A percentile compares a stretch with the other conserved stretches of the same genome.
phyloP scores from a whole-genome alignment of 257 asterid genomes.

The Ilex asprella region DNA sequence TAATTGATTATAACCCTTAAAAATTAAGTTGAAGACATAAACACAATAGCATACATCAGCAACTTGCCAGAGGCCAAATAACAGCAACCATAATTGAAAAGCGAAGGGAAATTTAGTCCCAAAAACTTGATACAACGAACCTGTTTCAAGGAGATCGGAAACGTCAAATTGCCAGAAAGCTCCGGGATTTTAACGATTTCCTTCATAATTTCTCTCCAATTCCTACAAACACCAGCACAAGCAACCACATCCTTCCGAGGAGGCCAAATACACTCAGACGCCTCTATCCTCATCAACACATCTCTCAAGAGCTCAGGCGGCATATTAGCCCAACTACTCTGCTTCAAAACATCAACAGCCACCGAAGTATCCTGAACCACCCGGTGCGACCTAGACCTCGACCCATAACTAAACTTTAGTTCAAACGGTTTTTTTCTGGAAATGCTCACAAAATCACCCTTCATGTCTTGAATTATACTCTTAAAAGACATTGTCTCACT shows the following conservation, averaged over 20 bases:
- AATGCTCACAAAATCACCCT: slow-evolving; percentile 50
- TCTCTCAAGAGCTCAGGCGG: slow-evolving; percentile 94
- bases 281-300: slow-evolving; percentile 72
- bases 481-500: slow-evolving; percentile 30
- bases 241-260: slow-evolving; percentile 70
- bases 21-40: background rate
- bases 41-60: background rate
- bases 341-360: slow-evolving; percentile 69
- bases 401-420: slow-evolving; percentile 31
- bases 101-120: background rate
- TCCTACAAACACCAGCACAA: slow-evolving; percentile 95
- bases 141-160: slow-evolving; percentile 95
- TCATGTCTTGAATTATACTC: slow-evolving; percentile 52
- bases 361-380: slow-evolving; percentile 39
- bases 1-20: background rate
- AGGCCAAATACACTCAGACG: slow-evolving; percentile 69
- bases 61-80: background rate
- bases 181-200: slow-evolving; percentile 65
- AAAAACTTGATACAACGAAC: slow-evolving; percentile 21
- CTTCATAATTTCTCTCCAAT: slow-evolving; percentile 89
- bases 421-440: slow-evolving; percentile 35
- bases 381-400: slow-evolving; percentile 50
- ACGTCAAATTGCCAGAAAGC: slow-evolving; percentile 59
- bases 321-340: slow-evolving; percentile 92
- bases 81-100: background rate